These are phyloP conservation scores for Gigaspora rosea DNA, from an alignment of 192 early-diverging fungal species.

Conservation along the genomic window DNA sequence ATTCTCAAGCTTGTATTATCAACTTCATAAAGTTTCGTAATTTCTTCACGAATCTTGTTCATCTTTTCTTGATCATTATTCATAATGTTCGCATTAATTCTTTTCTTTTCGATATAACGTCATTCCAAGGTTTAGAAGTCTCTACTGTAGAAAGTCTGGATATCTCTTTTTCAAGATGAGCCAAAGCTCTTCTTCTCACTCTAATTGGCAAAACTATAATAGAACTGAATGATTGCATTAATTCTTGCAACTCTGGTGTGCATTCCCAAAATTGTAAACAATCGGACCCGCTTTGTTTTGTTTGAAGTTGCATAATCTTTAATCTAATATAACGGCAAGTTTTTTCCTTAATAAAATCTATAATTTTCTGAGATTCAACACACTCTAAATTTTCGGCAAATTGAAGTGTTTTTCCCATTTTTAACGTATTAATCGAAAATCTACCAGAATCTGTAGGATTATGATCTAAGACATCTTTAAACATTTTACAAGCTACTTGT, in stretches of 20 bases:
- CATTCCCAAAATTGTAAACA: constrained; percentile 20
- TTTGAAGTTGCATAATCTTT: constrained; percentile 29
- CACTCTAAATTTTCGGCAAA: constrained; percentile 14
- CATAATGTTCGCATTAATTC: constrained; percentile 5
- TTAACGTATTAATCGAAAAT: background rate
- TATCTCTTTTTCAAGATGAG: constrained; percentile 28
- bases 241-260: constrained; percentile 1
- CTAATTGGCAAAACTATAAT: constrained; percentile 12
- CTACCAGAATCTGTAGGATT: background rate
- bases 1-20: constrained; percentile 28
- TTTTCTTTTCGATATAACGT: constrained; percentile 15
- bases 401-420: background rate
- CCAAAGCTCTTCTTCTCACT: constrained; percentile 10
- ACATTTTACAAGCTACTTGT: constrained; percentile 22
- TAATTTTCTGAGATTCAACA: background rate
- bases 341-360: constrained; percentile 23
- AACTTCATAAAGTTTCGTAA: constrained; percentile 19
- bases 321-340: constrained; percentile 20
- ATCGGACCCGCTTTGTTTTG: background rate
- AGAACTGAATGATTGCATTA: background rate
- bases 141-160: constrained; percentile 17
- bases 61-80: background rate
- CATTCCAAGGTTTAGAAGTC: constrained; percentile 9
- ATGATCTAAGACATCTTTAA: constrained; percentile 14
- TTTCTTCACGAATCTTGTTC: constrained; percentile 9